phyloP scores from a whole-genome alignment of 306 rosid genomes.

The Begonia peltatifolia region DNA sequence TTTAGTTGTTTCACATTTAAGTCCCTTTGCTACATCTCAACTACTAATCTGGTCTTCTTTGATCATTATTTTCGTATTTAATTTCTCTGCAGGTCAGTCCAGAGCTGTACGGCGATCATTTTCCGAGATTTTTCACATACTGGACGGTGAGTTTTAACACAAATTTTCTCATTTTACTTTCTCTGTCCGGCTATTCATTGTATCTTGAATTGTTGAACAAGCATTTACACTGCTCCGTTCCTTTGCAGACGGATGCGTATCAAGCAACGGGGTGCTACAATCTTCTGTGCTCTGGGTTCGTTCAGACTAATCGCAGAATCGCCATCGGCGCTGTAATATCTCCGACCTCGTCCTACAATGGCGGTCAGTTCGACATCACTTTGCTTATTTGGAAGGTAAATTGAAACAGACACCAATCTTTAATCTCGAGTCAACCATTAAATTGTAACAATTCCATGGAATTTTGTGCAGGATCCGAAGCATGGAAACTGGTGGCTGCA shows the following conservation, averaged over 20 bases:
- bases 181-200: not conserved
- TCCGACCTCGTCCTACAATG: conserved; percentile 8
- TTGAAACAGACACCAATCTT: not conserved
- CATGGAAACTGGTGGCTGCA: conserved; percentile 18
- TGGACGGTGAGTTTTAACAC: conserved; percentile 8
- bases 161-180: not conserved
- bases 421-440: too few relatives aligned
- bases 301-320: conserved; percentile 10
- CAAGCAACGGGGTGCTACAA: conserved; percentile 17
- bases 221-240: not conserved
- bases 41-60: not conserved
- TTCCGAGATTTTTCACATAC: conserved; percentile 16
- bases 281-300: conserved; percentile 14
- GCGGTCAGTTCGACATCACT: conserved; percentile 11
- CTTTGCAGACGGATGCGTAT: conserved; percentile 12
- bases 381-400: conserved; percentile 11
- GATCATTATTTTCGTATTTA: not conserved
- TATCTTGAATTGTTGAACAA: not conserved
- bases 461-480: conserved; percentile 8
- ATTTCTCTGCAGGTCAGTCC: conserved; percentile 13
- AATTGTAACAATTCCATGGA: not conserved
- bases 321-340: conserved; percentile 13
- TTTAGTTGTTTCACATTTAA: not conserved
- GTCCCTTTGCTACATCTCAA: not conserved
- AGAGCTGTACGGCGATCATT: conserved; percentile 16